phyloP scores from a whole-genome alignment of 164 flowering plant genomes.

The Annona cherimola region DNA sequence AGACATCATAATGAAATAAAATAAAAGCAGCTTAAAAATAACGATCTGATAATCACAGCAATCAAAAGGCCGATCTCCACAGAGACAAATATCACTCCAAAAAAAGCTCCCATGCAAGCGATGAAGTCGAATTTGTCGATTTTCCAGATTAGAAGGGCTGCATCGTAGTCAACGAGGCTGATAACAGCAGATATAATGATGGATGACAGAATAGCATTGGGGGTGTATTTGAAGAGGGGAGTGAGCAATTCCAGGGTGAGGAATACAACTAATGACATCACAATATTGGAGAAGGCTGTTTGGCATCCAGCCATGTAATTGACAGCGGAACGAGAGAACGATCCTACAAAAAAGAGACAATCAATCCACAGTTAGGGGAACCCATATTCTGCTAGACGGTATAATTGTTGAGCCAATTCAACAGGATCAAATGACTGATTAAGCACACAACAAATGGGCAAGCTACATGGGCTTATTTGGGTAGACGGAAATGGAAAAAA shows the following conservation, averaged over 20 bases:
- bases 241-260: conserved; percentile 70
- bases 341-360: conserved; percentile 44
- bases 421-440: no score
- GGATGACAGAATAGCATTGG: conserved; percentile 85
- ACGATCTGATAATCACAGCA: conserved; percentile 43
- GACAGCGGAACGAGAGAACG: conserved; percentile 92
- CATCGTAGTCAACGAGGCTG: conserved; percentile 61
- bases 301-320: conserved; percentile 92
- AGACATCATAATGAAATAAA: not conserved
- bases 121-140: conserved; percentile 84
- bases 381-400: not conserved
- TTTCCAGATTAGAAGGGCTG: conserved; percentile 71
- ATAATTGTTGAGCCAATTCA: no score
- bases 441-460: no score
- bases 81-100: conserved; percentile 72
- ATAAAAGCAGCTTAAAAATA: not conserved
- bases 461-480: no score
- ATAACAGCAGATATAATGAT: conserved; percentile 83
- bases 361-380: not conserved
- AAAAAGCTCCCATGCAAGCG: conserved; percentile 91
- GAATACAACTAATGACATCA: conserved; percentile 73
- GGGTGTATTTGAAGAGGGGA: conserved; percentile 87
- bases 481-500: no score
- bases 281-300: conserved; percentile 84
- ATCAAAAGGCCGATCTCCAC: conserved; percentile 88